Percentiles rank a stretch among this genome's conserved stretches.
Evolutionary conservation across 148 eudicot genomes (phyloP).

Genomic region (Vaccinium myrtillus): DNA sequence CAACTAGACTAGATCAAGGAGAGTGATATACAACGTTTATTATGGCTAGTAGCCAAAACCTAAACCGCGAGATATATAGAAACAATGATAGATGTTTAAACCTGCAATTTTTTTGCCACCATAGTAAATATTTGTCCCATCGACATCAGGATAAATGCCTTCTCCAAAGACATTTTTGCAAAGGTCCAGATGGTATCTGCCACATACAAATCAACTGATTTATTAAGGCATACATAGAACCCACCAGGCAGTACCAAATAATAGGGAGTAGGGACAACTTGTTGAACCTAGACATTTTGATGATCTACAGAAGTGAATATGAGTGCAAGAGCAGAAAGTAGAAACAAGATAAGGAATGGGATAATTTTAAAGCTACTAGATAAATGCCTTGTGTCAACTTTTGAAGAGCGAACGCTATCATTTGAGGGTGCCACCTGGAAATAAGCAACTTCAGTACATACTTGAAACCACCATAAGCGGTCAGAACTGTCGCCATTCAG

Average conservation of each 20-base stretch:
- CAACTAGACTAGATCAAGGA: not conserved
- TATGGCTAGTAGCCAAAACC: not conserved
- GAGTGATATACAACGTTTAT: not conserved
- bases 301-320: slow-evolving; percentile 1
- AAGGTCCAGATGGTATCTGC: slow-evolving; percentile 98
- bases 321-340: slow-evolving; percentile 7
- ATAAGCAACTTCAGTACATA: slow-evolving; percentile 98
- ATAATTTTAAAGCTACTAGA: slow-evolving; percentile 7
- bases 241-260: not conserved
- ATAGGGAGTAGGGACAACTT: not conserved
- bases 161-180: slow-evolving; percentile 97
- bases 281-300: slow-evolving; percentile 7
- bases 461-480: slow-evolving; percentile 99
- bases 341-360: slow-evolving; percentile 7
- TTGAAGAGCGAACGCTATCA: slow-evolving; percentile 88
- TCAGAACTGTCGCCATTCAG: slow-evolving; percentile 45
- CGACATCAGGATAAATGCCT: slow-evolving; percentile 78
- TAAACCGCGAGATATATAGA: slow-evolving; percentile 3
- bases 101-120: slow-evolving; percentile 96
- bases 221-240: not conserved
- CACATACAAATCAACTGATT: slow-evolving; percentile 11
- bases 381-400: slow-evolving; percentile 63
- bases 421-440: slow-evolving; percentile 95
- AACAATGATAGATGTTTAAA: slow-evolving; percentile 19
- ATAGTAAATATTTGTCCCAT: slow-evolving; percentile 79